These are phyloP conservation scores for Pleurotus citrinopileatus DNA, from an alignment of 768 basidiomycete genomes.

Conservation along the genomic window DNA sequence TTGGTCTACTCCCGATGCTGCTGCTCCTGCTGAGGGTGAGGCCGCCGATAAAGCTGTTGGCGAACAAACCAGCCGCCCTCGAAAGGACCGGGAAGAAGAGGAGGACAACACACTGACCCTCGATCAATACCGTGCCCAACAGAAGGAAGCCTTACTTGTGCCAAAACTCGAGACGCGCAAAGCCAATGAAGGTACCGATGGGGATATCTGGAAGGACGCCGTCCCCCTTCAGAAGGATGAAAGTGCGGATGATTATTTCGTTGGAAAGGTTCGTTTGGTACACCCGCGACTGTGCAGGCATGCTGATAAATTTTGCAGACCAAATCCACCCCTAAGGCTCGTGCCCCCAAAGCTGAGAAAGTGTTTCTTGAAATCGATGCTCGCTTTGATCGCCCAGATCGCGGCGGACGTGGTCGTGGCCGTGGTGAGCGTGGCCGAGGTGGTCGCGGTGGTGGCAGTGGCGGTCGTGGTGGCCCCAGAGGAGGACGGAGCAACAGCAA, in stretches of 20 bases:
- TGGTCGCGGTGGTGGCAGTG: constrained; percentile 37
- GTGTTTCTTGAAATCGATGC: constrained; percentile 91
- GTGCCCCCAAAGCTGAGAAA: constrained; percentile 85
- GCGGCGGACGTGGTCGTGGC: constrained; percentile 57
- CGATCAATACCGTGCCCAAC: constrained; percentile 88
- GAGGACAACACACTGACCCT: constrained; percentile 93
- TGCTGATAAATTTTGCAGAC: constrained; percentile 36
- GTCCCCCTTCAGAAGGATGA: constrained; percentile 64
- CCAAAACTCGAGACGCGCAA: constrained; percentile 83
- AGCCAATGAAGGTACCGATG: constrained; percentile 79
- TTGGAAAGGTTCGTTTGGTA: constrained; percentile 71
- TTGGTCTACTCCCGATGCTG: constrained; percentile 16
- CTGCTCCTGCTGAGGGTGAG: constrained; percentile 37
- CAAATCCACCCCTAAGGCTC: constrained; percentile 63
- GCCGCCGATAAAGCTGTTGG: constrained; percentile 24
- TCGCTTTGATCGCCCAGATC: constrained; percentile 79
- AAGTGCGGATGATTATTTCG: constrained; percentile 79
- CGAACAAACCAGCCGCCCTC: constrained; percentile 30
- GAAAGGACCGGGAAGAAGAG: constrained; percentile 55
- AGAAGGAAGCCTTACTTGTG: constrained; percentile 55
- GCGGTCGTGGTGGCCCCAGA: constrained; percentile 38
- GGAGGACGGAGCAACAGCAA: constrained; percentile 40
- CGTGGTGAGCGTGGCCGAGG: constrained; percentile 39
- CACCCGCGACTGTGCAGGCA: neutral
- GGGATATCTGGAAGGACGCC: constrained; percentile 67